phyloP scores from a whole-genome alignment of 441 rosid species.

The Hura crepitans region DNA sequence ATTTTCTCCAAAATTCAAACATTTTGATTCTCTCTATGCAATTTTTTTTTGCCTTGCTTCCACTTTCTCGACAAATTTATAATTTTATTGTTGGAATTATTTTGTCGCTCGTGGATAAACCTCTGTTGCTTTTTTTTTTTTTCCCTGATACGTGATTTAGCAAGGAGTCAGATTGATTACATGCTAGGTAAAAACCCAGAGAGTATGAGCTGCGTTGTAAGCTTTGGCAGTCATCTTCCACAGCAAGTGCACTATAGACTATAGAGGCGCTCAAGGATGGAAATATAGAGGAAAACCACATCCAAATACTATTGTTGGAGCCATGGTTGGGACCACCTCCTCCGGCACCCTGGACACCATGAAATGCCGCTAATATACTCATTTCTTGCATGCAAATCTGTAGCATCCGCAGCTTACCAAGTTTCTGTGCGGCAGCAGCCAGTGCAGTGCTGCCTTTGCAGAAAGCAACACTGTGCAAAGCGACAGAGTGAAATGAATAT shows the following conservation, averaged over 20 bases:
- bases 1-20: not conserved
- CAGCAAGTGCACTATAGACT: constrained; percentile 64
- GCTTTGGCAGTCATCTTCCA: constrained; percentile 57
- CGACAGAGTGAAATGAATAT: constrained; percentile 10
- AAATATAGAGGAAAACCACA: constrained; percentile 57
- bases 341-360: constrained; percentile 21
- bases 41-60: not conserved
- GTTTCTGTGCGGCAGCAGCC: constrained; percentile 44
- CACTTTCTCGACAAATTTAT: not conserved
- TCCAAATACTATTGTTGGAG: constrained; percentile 65
- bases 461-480: constrained; percentile 47
- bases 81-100: not conserved
- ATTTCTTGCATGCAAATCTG: too few species aligned
- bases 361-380: not conserved
- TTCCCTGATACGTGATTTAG: constrained; percentile 50
- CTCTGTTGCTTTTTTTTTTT: too few species aligned
- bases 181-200: constrained; percentile 72
- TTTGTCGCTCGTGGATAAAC: too few species aligned
- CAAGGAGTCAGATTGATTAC: constrained; percentile 63
- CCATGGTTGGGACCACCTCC: constrained; percentile 63
- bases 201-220: constrained; percentile 70
- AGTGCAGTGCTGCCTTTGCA: constrained; percentile 49
- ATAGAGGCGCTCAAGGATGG: constrained; percentile 80
- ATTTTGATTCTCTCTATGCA: not conserved
- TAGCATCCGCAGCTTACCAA: constrained; percentile 26